These are phyloP conservation scores for Paecilomyces sp. DNA, from an alignment of 2,329 filamentous ascomycete genomes.

Conservation along the genomic window DNA sequence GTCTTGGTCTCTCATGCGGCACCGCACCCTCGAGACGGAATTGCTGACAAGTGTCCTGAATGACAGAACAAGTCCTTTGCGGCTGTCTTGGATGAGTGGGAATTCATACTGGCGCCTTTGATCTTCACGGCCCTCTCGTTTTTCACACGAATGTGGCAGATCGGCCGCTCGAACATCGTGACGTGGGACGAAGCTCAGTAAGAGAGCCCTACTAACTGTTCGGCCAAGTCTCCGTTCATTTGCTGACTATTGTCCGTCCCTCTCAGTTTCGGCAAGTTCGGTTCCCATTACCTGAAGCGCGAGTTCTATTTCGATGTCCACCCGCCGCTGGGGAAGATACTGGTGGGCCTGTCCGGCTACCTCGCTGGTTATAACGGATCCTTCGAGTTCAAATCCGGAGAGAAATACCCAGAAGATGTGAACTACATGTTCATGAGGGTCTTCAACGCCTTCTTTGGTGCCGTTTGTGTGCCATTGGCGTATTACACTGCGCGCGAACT, in stretches of 20 bases:
- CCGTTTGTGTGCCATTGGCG: constrained; percentile 83
- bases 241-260: background rate
- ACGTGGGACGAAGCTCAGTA: constrained; percentile 74
- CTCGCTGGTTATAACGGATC: constrained; percentile 97
- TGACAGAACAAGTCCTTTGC: constrained; percentile 28
- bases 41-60: background rate
- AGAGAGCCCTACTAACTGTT: constrained; percentile 18
- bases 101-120: constrained; percentile 56
- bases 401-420: constrained; percentile 85
- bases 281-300: constrained; percentile 96
- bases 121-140: constrained; percentile 57
- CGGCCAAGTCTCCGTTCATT: constrained; percentile 1
- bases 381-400: constrained; percentile 98
- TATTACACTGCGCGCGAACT: constrained; percentile 93
- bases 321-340: constrained; percentile 95
- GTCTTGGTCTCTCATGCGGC: background rate
- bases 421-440: constrained; percentile 98
- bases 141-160: constrained; percentile 62
- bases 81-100: constrained; percentile 47
- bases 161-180: constrained; percentile 62
- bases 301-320: constrained; percentile 99
- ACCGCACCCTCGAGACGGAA: background rate
- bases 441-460: constrained; percentile 94
- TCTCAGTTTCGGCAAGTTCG: constrained; percentile 65
- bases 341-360: constrained; percentile 92